Evolutionary conservation across 1,284 basidiomycete species (phyloP).

Genomic region (Tylopilus orsonianus): DNA sequence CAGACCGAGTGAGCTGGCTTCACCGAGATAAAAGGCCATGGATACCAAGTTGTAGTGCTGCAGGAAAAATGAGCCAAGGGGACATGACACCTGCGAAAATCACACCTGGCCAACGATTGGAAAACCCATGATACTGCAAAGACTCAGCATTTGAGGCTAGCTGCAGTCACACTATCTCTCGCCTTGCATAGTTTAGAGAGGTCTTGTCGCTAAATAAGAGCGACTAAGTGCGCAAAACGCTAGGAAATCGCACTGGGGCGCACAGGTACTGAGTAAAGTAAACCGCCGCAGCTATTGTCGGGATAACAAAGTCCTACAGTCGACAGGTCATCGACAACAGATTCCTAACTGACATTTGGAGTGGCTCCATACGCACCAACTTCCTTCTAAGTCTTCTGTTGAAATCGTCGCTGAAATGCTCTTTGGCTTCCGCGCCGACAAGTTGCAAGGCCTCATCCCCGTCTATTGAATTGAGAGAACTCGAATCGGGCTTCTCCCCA

Average conservation of each 20-base stretch:
- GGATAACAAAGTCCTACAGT: slow-evolving; percentile 53
- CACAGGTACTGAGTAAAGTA: slow-evolving; percentile 69
- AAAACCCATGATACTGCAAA: slow-evolving; percentile 59
- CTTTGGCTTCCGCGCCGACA: slow-evolving; percentile 51
- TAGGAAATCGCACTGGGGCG: neutral
- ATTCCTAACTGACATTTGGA: neutral
- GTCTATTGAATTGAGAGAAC: slow-evolving; percentile 36
- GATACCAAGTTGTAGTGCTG: slow-evolving; percentile 65
- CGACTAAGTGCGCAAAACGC: slow-evolving; percentile 4
- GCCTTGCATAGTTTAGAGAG: slow-evolving; percentile 67
- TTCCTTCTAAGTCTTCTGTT: slow-evolving; percentile 56
- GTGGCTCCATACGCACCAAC: slow-evolving; percentile 42
- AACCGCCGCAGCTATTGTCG: slow-evolving; percentile 61
- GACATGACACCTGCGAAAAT: neutral
- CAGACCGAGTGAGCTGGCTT: neutral
- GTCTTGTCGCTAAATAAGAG: slow-evolving; percentile 56
- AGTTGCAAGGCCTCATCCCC: slow-evolving; percentile 62
- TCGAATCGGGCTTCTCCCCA: slow-evolving; percentile 20
- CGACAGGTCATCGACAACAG: neutral
- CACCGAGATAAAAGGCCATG: slow-evolving; percentile 49
- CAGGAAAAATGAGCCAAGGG: slow-evolving; percentile 11
- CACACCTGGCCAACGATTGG: slow-evolving; percentile 59
- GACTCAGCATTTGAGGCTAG: slow-evolving; percentile 4
- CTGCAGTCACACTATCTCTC: slow-evolving; percentile 1
- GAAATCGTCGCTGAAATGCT: slow-evolving; percentile 61